Conservation (phyloP, 2,329 filamentous ascomycete genomes). For the Fusarium sp. region DNA sequence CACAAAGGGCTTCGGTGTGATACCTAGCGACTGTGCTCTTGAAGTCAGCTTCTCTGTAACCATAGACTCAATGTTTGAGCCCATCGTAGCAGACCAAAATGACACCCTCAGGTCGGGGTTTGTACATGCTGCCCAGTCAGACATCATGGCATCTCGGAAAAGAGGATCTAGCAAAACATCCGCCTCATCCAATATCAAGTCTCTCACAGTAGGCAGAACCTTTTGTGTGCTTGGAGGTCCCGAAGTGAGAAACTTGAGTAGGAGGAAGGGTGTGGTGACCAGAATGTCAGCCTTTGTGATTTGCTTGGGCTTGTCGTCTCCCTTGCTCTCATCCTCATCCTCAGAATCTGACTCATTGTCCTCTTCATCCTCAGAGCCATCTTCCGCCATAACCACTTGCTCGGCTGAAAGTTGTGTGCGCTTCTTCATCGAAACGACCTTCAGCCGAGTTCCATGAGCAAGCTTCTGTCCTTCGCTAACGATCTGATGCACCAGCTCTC, state of each 20-base stretch:
- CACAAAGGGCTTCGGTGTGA: conserved; percentile 66
- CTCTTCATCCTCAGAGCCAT: conserved; percentile 54
- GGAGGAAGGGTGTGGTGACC: conserved; percentile 63
- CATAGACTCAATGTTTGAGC: conserved; percentile 87
- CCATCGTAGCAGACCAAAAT: conserved; percentile 98
- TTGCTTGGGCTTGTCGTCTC: conserved; percentile 43
- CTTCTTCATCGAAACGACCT: conserved; percentile 84
- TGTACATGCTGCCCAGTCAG: conserved; percentile 83
- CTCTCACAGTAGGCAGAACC: conserved; percentile 73
- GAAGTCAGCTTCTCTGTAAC: conserved; percentile 73
- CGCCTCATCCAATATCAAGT: conserved; percentile 89
- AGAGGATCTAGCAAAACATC: conserved; percentile 92
- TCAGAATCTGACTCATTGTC: conserved; percentile 54
- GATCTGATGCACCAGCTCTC: conserved; percentile 82
- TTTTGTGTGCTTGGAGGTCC: conserved; percentile 57
- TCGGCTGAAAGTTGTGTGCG: conserved; percentile 75
- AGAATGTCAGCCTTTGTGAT: conserved; percentile 52
- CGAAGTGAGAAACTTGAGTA: conserved; percentile 76
- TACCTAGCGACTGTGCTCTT: conserved; percentile 56
- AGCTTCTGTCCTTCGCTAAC: conserved; percentile 89
- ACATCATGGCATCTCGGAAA: conserved; percentile 88
- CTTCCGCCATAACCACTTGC: conserved; percentile 50
- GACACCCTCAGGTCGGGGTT: conserved; percentile 77
- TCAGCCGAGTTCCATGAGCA: conserved; percentile 78
- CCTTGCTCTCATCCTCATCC: conserved; percentile 41